Evolutionary conservation across 257 asterid genomes (phyloP).

Genomic region (Thymus mandschuricus): DNA sequence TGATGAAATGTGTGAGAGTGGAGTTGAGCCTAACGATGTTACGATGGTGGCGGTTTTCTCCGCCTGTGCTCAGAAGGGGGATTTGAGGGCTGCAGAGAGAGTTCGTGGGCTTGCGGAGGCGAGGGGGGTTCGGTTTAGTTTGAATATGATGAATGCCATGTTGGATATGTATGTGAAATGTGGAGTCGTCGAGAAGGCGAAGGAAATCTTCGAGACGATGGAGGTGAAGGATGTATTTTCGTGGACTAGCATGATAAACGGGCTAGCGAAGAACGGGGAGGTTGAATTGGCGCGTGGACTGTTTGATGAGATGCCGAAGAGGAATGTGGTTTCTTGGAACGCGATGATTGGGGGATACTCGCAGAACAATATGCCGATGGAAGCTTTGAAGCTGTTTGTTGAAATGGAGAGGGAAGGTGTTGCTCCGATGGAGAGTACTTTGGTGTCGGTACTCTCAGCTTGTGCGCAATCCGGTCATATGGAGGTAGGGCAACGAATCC

Average conservation of each 20-base stretch:
- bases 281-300: conserved; percentile 59
- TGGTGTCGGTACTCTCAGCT: conserved; percentile 77
- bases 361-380: conserved; percentile 63
- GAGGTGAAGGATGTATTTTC: conserved; percentile 68
- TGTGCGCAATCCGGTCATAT: conserved; percentile 70
- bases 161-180: conserved; percentile 83
- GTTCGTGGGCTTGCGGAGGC: conserved; percentile 45
- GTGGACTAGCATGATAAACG: conserved; percentile 83
- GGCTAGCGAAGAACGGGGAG: conserved; percentile 62
- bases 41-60: conserved; percentile 70
- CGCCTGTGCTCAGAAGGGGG: conserved; percentile 73
- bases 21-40: conserved; percentile 69
- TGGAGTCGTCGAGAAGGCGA: conserved; percentile 59
- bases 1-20: conserved; percentile 55
- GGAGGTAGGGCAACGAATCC: conserved; percentile 52
- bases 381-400: conserved; percentile 62
- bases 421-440: conserved; percentile 60
- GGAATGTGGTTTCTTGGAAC: conserved; percentile 80
- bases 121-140: conserved; percentile 43
- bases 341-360: conserved; percentile 78
- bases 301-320: conserved; percentile 68
- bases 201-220: conserved; percentile 54
- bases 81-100: conserved; percentile 53
- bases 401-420: conserved; percentile 61
- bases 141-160: conserved; percentile 67